A percentile compares a stretch with the other conserved stretches of the same genome.
These are phyloP conservation scores for Blastobotrys elegans DNA, from an alignment of 1,139 yeast species.

Conservation along the genomic window DNA sequence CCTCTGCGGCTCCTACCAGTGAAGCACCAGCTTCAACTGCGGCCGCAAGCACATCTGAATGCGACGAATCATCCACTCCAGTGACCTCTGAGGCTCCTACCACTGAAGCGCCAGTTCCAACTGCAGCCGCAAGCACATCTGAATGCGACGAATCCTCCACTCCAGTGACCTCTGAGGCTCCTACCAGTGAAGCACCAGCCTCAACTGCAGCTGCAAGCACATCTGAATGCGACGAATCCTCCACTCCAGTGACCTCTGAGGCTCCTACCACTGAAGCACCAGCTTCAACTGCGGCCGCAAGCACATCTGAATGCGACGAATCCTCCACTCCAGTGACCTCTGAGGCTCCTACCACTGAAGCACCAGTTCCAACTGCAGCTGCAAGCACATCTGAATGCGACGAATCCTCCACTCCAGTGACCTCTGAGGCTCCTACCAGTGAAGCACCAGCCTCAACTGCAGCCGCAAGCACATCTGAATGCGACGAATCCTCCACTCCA, in stretches of 20 bases:
- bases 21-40: constrained; percentile 6
- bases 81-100: background rate
- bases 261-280: constrained; percentile 11
- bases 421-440: constrained; percentile 11
- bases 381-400: constrained; percentile 4
- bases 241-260: constrained; percentile 9
- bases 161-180: constrained; percentile 10
- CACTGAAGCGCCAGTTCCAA: constrained; percentile 6
- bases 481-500: constrained; percentile 11
- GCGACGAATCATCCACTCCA: constrained; percentile 4
- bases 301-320: constrained; percentile 3
- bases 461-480: constrained; percentile 6
- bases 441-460: constrained; percentile 13
- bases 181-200: constrained; percentile 8
- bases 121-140: background rate
- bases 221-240: constrained; percentile 4
- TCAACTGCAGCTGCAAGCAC: constrained; percentile 7
- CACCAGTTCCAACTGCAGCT: constrained; percentile 10
- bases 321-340: constrained; percentile 10
- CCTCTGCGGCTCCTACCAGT: constrained; percentile 1
- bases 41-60: constrained; percentile 1
- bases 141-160: constrained; percentile 6
- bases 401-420: constrained; percentile 10
- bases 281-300: constrained; percentile 7
- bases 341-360: constrained; percentile 7